Evolutionary conservation across 345 rosid genomes (phyloP).

Genomic region (Raphanus sativus): DNA sequence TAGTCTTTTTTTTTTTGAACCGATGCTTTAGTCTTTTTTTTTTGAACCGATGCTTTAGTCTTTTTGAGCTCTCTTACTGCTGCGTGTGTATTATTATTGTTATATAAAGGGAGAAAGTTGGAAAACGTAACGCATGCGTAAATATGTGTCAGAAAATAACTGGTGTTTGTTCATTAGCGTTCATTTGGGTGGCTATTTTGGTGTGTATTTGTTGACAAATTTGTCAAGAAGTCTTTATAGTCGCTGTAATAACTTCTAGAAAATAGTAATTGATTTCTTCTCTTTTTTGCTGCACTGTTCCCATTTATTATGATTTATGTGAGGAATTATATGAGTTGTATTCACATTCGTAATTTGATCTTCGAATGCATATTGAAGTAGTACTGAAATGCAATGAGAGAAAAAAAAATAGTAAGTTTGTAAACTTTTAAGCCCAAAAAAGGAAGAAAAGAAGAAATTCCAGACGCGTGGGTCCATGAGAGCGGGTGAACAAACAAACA

Average conservation of each 20-base stretch:
- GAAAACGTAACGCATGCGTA: constrained; percentile 30
- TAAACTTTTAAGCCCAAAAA: neutral
- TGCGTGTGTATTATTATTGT: neutral
- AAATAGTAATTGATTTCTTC: neutral
- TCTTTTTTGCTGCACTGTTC: neutral
- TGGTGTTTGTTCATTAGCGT: constrained; percentile 11
- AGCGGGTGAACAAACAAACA: constrained; percentile 29
- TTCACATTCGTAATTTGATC: neutral
- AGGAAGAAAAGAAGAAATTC: neutral
- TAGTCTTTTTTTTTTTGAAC: neutral
- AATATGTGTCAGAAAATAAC: neutral
- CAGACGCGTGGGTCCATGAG: constrained; percentile 11
- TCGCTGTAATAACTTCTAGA: constrained; percentile 16
- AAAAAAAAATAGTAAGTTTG: neutral
- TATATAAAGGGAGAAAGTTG: neutral
- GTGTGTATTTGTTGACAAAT: constrained; percentile 17
- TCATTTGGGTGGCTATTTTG: neutral
- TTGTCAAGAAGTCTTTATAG: constrained; percentile 13
- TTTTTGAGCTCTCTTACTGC: neutral
- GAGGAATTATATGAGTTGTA: neutral
- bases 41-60: too few species aligned
- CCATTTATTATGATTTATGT: neutral
- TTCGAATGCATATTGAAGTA: neutral
- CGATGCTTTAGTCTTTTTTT: constrained; percentile 12
- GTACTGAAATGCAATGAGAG: neutral